Percentiles rank a stretch among this genome's conserved stretches.
phyloP scores from a whole-genome alignment of 345 rosid genomes.

The Murraya koenigii region DNA sequence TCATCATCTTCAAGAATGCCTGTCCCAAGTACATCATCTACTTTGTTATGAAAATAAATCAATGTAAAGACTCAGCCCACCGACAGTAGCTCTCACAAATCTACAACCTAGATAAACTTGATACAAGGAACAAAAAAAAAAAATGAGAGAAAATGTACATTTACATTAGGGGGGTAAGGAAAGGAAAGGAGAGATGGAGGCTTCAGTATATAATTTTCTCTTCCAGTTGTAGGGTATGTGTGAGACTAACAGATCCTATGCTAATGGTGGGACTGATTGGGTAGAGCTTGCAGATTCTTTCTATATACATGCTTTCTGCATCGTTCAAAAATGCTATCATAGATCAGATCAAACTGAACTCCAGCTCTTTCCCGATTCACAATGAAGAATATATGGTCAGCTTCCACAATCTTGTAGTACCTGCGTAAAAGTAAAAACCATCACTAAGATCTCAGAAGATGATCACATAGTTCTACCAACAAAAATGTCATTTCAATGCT shows the following conservation, averaged over 20 bases:
- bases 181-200: neutral
- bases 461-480: neutral
- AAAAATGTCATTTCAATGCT: neutral
- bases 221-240: neutral
- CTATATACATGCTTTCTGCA: conserved; percentile 86
- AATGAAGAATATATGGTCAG: conserved; percentile 78
- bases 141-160: conserved; percentile 2
- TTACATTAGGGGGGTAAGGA: neutral
- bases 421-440: conserved; percentile 32
- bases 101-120: conserved; percentile 1
- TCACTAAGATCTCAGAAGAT: conserved; percentile 6
- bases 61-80: neutral
- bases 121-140: neutral
- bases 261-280: conserved; percentile 37
- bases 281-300: conserved; percentile 53
- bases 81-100: conserved; percentile 6
- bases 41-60: neutral
- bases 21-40: neutral
- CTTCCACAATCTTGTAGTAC: conserved; percentile 93
- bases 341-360: conserved; percentile 77
- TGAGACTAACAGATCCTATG: conserved; percentile 13
- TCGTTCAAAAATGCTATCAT: conserved; percentile 88
- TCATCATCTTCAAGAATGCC: neutral
- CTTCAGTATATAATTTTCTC: neutral
- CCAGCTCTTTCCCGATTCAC: conserved; percentile 92